A percentile compares a stretch with the other conserved stretches of the same genome.
Evolutionary conservation across 805 yeast species (phyloP).

Genomic region (Ogataea philodendri): DNA sequence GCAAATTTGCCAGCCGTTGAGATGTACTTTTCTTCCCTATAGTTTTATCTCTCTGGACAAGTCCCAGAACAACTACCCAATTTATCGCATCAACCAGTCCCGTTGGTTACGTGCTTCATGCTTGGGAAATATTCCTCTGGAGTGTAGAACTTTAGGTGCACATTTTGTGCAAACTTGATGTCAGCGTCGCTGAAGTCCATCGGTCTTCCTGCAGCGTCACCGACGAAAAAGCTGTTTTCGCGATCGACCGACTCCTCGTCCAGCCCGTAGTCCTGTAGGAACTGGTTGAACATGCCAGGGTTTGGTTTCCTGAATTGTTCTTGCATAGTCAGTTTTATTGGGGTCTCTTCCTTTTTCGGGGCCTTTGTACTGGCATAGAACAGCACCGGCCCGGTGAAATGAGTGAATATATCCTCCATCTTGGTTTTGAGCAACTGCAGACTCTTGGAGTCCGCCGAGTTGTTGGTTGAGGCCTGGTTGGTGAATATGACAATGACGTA

Average conservation of each 20-base stretch:
- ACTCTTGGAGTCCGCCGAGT: conserved; percentile 36
- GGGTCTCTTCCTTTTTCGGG: conserved; percentile 33
- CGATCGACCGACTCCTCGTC: conserved; percentile 37
- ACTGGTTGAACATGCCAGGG: conserved; percentile 70
- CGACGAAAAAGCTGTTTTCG: conserved; percentile 64
- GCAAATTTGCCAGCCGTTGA: conserved; percentile 3
- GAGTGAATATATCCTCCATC: conserved; percentile 38
- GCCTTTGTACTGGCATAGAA: conserved; percentile 65
- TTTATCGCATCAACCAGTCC: conserved; percentile 28
- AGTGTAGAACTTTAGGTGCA: conserved; percentile 52
- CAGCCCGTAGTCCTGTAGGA: conserved; percentile 40
- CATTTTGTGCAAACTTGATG: conserved; percentile 57
- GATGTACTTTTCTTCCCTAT: conserved; percentile 10
- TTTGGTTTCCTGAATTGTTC: conserved; percentile 65
- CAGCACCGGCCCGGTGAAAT: conserved; percentile 33
- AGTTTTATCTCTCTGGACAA: conserved; percentile 7
- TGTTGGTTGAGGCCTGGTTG: conserved; percentile 75
- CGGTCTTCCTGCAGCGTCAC: conserved; percentile 92
- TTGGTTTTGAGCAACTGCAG: conserved; percentile 40
- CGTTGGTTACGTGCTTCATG: conserved; percentile 30
- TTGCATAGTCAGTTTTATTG: conserved; percentile 36
- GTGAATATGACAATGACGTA: conserved; percentile 64
- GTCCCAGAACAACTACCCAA: conserved; percentile 27
- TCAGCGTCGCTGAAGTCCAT: conserved; percentile 83
- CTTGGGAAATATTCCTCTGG: conserved; percentile 58